Conservation (phyloP, 169 alveolate genomes). For the Plasmodium knowlesi region DNA sequence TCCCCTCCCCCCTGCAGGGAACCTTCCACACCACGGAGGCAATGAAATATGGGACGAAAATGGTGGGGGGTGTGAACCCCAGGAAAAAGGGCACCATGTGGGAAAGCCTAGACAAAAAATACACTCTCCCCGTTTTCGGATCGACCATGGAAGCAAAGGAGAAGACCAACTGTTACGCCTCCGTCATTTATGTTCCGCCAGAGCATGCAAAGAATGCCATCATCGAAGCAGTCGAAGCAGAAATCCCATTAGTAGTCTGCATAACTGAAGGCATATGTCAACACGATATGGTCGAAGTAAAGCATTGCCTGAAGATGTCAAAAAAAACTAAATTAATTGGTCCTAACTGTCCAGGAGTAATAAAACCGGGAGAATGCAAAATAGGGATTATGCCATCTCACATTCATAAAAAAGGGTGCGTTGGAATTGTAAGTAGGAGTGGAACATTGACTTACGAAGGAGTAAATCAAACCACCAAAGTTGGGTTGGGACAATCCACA, state of each 20-base stretch:
- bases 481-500: constrained; percentile 98
- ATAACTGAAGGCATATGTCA: constrained; percentile 99
- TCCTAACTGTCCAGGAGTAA: constrained; percentile 99
- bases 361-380: constrained; percentile 98
- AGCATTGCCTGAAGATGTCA: constrained; percentile 83
- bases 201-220: constrained; percentile 96
- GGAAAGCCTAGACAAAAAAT: constrained; percentile 82
- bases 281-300: constrained; percentile 97
- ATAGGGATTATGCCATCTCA: constrained; percentile 99
- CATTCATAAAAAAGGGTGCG: constrained; percentile 92
- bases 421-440: constrained; percentile 91
- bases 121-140: constrained; percentile 85
- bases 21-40: constrained; percentile 93
- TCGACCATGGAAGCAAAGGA: constrained; percentile 77
- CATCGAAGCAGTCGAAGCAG: constrained; percentile 96
- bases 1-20: constrained; percentile 82
- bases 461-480: constrained; percentile 96
- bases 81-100: constrained; percentile 90
- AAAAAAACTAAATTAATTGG: constrained; percentile 94
- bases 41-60: constrained; percentile 91
- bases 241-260: constrained; percentile 94
- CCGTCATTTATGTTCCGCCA: constrained; percentile 97
- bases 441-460: constrained; percentile 98
- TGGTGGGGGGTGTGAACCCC: constrained; percentile 96
- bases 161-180: constrained; percentile 94